Percentiles rank a stretch among this genome's conserved stretches.
These are phyloP conservation scores for Eimeria sp. DNA, from an alignment of 169 alveolate genomes.

Conservation along the genomic window DNA sequence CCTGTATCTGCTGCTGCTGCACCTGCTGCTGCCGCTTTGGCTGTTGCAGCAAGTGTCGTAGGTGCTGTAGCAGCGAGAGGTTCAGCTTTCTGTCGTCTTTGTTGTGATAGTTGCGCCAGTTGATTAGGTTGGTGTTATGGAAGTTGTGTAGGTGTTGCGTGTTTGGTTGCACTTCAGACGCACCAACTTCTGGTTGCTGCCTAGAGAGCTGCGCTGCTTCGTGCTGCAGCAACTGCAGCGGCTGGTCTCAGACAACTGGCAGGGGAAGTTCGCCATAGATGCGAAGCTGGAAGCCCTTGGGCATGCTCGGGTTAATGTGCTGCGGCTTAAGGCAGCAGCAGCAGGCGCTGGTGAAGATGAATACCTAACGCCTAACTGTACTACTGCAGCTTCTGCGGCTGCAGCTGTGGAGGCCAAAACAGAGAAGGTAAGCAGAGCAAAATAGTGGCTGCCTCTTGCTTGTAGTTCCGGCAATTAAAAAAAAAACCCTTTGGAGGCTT, in stretches of 20 bases:
- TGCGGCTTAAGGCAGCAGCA: conserved; percentile 61
- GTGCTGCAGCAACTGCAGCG: conserved; percentile 78
- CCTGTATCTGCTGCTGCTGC: neutral
- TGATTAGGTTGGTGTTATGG: neutral
- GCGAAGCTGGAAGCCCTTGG: conserved; percentile 75
- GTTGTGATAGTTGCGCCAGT: neutral
- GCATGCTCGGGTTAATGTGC: conserved; percentile 66
- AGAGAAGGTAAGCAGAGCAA: neutral
- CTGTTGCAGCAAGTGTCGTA: neutral
- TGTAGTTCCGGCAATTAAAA: neutral
- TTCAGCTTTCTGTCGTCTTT: neutral
- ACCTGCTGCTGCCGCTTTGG: neutral
- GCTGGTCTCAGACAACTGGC: conserved; percentile 65
- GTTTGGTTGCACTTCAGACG: conserved; percentile 47
- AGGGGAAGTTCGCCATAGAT: conserved; percentile 75
- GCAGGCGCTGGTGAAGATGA: neutral
- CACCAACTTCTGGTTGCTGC: conserved; percentile 53
- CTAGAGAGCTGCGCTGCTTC: conserved; percentile 46
- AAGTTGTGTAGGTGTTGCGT: neutral
- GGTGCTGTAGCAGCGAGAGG: neutral
- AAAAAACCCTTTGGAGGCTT: neutral
- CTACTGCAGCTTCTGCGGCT: conserved; percentile 15
- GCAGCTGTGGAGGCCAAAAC: neutral
- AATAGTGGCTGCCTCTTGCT: neutral
- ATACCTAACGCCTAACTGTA: conserved; percentile 1